Percentiles rank a stretch among this genome's conserved stretches.
Evolutionary conservation across 169 alveolate genomes (phyloP).

Genomic region (Eimeria maxima): DNA sequence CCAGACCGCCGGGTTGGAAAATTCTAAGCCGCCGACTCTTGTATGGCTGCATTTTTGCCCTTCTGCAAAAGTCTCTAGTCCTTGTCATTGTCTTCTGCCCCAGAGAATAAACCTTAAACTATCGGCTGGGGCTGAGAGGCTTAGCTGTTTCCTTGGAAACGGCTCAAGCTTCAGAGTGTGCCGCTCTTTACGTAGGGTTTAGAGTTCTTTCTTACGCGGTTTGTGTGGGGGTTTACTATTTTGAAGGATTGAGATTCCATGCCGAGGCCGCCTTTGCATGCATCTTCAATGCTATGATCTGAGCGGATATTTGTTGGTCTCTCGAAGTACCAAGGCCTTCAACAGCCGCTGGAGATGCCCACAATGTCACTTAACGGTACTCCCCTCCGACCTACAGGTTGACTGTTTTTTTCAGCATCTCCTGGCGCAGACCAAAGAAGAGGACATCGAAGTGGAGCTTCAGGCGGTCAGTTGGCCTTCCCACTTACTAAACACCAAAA

Average conservation of each 20-base stretch:
- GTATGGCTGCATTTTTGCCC: background rate
- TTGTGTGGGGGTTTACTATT: background rate
- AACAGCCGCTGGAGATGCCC: conserved; percentile 97
- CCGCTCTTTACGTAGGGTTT: background rate
- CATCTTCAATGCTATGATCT: conserved; percentile 97
- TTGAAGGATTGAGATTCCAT: conserved; percentile 92
- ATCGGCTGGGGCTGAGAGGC: background rate
- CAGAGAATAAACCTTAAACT: background rate
- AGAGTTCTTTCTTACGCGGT: background rate
- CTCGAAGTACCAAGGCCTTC: conserved; percentile 94
- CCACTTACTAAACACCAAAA: background rate
- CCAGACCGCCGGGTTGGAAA: background rate
- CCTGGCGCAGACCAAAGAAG: conserved; percentile 77
- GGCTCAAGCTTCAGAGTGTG: no score
- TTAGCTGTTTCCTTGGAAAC: no score
- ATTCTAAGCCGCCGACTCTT: background rate
- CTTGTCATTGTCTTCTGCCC: background rate
- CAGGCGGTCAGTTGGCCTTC: conserved; percentile 54
- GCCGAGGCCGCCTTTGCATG: conserved; percentile 93
- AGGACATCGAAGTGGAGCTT: conserved; percentile 78
- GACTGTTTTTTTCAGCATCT: conserved; percentile 91
- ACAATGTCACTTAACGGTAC: conserved; percentile 91
- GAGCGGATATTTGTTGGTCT: conserved; percentile 92
- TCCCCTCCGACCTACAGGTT: conserved; percentile 93
- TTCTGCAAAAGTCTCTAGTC: background rate